Evolutionary conservation across 305 asterid genomes (phyloP), one percentile per base, ranked within the genome.

Genomic region (Ilex paraguariensis): DNA sequence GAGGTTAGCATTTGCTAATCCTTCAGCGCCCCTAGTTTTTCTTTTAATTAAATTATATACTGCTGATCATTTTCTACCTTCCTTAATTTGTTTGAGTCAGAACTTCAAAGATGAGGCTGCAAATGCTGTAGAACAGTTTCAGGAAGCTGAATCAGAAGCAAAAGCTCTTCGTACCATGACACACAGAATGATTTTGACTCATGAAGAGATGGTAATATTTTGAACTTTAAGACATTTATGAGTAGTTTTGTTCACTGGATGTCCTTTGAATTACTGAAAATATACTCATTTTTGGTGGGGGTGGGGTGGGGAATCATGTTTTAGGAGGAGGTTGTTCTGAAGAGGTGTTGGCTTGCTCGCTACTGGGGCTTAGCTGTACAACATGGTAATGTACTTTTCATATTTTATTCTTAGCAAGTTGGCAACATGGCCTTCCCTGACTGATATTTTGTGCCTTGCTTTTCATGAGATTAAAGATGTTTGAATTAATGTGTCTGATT

Each of bases 271-370:
- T n/a, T 36, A 8, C 42, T 36, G 42, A 36, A 7, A 46, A 13
- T 46, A 13, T 46, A 46, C 4, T 8, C 42, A 36, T 36, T 36
- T 4, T 36, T 36, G 28, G 28, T 21, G 28, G 28, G 28, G 28
- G 28, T 21, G 28, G 28, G 28, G 28, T 36, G 5, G 42, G 42
- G 42, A 56, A 61, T 59, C 30, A 42, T 49, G 28, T 62, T 78
- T 17, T 68, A 94, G 99, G 99, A 94, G 85, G 99, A 91, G 80
- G 96, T 94, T 64, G 99, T 90, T 71, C 58, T 94, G 67, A 94
- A 94, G 88, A 88, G 98, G 81, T 94, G 99, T 68, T 94, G 99
- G 99, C 98, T 94, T 73, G 90, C 99, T 79, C 98, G 99, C 63
- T 94, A 94, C 63, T 94, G 99, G 99, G 79, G 91, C 70, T 82